Evolutionary conservation across 1,284 basidiomycete genomes (phyloP).

Genomic region (Cryptococcus sp.): DNA sequence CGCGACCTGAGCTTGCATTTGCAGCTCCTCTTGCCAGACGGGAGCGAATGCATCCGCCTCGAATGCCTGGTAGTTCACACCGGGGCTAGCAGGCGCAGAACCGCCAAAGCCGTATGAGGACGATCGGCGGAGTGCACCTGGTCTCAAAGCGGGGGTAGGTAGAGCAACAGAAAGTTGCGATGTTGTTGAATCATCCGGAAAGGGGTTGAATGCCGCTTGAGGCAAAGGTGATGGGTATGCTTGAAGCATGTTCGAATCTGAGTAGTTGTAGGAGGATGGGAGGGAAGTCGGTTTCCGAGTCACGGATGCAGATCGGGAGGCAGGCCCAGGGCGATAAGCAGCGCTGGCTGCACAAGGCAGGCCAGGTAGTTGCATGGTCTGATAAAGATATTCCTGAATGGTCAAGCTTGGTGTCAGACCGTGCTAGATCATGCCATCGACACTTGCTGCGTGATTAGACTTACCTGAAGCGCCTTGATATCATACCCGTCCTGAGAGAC

Average conservation of each 20-base stretch:
- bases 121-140: conserved; percentile 9
- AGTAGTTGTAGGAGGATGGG: conserved; percentile 14
- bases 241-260: conserved; percentile 2
- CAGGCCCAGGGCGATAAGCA: conserved; percentile 8
- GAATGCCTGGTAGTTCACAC: conserved; percentile 9
- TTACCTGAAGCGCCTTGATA: conserved; percentile 59
- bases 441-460: conserved; percentile 20
- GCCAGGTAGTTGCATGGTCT: conserved; percentile 11
- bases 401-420: neutral
- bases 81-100: conserved; percentile 3
- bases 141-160: conserved; percentile 10
- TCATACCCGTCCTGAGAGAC: conserved; percentile 46
- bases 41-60: conserved; percentile 23
- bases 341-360: conserved; percentile 9
- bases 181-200: neutral
- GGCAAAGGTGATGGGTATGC: conserved; percentile 13
- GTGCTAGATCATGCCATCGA: neutral
- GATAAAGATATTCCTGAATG: conserved; percentile 17
- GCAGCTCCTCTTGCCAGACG: conserved; percentile 6
- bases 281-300: conserved; percentile 16
- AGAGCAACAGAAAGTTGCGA: neutral
- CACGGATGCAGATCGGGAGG: conserved; percentile 15
- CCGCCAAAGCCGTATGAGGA: conserved; percentile 15
- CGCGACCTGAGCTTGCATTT: neutral
- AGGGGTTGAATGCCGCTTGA: conserved; percentile 5